Percentiles rank a stretch among this genome's conserved stretches.
Conservation (phyloP, 1,284 basidiomycete species). For the Ceratobasidium sp. region DNA sequence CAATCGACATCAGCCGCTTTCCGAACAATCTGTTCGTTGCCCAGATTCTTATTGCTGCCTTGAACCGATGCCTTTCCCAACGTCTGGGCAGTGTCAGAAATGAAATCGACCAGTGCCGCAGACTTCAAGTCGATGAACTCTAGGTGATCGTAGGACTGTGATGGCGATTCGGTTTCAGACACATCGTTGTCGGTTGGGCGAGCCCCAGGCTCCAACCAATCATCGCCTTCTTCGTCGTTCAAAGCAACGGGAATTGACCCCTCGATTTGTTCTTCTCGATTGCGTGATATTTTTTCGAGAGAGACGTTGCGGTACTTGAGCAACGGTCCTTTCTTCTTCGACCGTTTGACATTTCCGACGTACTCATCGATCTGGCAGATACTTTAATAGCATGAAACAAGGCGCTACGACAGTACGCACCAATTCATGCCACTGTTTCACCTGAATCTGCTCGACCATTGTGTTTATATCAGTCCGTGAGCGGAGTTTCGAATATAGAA, state of each 20-base stretch:
- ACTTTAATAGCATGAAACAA: no score
- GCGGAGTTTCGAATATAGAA: neutral
- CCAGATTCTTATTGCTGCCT: neutral
- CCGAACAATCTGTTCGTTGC: neutral
- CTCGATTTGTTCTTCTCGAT: neutral
- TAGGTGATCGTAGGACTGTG: neutral
- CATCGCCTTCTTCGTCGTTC: neutral
- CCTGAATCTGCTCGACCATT: conserved; percentile 11
- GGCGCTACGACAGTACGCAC: neutral
- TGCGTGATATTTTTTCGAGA: neutral
- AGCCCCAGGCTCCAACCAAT: neutral
- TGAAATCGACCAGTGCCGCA: neutral
- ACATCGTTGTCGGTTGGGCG: neutral
- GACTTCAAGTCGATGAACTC: neutral
- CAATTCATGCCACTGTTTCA: neutral
- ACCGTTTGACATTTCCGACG: neutral
- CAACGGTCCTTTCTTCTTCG: neutral
- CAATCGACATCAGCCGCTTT: neutral
- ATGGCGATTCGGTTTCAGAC: neutral
- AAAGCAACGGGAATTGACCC: neutral
- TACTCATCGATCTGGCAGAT: neutral
- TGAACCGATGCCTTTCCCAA: neutral
- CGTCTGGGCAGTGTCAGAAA: neutral
- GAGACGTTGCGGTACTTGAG: neutral
- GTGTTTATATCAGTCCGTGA: neutral